Evolutionary conservation across 352 stramenopile species (phyloP), one percentile per base, ranked within the genome.

Genomic region (Pythium rishiriense): DNA sequence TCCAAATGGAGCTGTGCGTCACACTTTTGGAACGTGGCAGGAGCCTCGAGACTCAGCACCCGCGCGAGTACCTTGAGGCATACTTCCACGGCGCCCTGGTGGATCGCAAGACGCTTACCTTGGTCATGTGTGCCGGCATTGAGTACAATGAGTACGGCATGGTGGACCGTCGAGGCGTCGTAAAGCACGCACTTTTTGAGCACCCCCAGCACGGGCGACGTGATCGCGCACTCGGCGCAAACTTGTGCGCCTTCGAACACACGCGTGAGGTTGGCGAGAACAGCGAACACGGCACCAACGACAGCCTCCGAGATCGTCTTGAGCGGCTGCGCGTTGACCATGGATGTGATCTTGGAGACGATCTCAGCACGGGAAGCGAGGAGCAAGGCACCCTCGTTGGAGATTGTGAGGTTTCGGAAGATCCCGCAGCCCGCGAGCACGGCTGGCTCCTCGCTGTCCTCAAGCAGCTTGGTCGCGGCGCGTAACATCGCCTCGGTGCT

Each of bases 341-440:
- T 78, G 14, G 64, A 64, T 9, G 78, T 64, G 64, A 89, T 37
- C 19, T 72, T 81, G 47, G 55, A 37, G 3, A 91, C 60, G 33
- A 81, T 60, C 46, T 82, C 70, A 3, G 63, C 33, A 12, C 74
- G 79, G 22, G 66, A 72, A 0, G 76, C 74, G 7, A 91, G 46
- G 2, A 85, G 61, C 10, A 80, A 47, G 7, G 69, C 70, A 21
- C 79, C 82, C 66, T 91, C 76, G 58, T 81, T 83, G 9, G 78
- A 87, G 55, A 87, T 58, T 0, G 75, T 77, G 33, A 87, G 54
- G 66, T 91, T 89, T 12, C 70, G 72, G 39, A 91, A 80, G 51
- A 91, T 76, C 3, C 58, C 68, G 58, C 73, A 84, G 0, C 66
- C 78, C 22, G 75, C 78, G 28, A 75, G 52, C n/a, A 87, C 69